Evolutionary conservation across 2,329 filamentous ascomycete genomes (phyloP).

Genomic region (Plectosphaerella cucumerina): DNA sequence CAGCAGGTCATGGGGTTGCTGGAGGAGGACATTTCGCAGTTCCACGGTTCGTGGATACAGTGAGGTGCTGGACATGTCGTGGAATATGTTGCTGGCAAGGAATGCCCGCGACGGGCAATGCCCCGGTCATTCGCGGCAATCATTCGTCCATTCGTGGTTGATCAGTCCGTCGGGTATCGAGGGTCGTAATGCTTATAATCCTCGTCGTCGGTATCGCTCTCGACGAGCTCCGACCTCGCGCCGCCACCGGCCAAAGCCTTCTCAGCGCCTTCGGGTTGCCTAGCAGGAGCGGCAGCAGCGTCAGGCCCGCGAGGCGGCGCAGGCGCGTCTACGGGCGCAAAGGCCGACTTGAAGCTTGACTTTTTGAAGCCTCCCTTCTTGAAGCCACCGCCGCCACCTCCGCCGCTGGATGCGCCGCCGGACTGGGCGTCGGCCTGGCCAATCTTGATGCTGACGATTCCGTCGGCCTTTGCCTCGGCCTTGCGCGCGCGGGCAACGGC

Average conservation of each 20-base stretch:
- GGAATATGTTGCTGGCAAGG: too few relatives aligned
- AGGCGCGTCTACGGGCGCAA: conserved; percentile 49
- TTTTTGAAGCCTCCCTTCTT: conserved; percentile 76
- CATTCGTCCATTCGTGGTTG: not conserved
- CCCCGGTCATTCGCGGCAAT: too few relatives aligned
- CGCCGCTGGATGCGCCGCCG: conserved; percentile 1
- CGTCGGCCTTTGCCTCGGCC: conserved; percentile 66
- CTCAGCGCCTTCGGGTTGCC: conserved; percentile 12
- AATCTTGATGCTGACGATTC: conserved; percentile 64
- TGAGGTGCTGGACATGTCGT: not conserved
- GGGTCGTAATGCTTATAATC: conserved; percentile 67
- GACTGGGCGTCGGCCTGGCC: conserved; percentile 15
- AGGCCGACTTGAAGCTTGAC: conserved; percentile 76
- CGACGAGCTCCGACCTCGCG: conserved; percentile 20
- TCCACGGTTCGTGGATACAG: conserved; percentile 14
- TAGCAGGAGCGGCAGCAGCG: conserved; percentile 36
- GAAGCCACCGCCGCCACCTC: conserved; percentile 42
- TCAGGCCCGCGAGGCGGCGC: conserved; percentile 17
- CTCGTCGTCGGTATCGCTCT: conserved; percentile 67
- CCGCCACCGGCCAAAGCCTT: not conserved
- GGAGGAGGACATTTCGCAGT: conserved; percentile 54
- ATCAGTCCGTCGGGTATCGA: conserved; percentile 55
- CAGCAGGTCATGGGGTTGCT: conserved; percentile 61
- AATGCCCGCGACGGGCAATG: too few relatives aligned
- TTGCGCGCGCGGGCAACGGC: conserved; percentile 62